Base-by-base conservation (phyloP, 306 rosid genomes). In the Cicer yamashitae region DNA sequence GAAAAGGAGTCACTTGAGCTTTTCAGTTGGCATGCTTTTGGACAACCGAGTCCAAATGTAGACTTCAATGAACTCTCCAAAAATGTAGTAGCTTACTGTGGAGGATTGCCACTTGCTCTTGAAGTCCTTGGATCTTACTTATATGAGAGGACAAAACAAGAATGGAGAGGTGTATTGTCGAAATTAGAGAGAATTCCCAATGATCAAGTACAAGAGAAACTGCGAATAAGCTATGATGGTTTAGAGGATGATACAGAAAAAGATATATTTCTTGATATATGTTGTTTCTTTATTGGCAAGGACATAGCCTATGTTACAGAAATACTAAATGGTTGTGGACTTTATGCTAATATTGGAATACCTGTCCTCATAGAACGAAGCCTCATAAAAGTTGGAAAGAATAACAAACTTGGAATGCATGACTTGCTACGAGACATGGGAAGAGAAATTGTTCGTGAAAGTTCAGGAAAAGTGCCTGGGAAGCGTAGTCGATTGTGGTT, bases 71-170 rank as follows among this genome's bases (percentile, higher is more conserved):
- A 62, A 7, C 74, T 81, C n/a, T 72, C 88, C 0, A 72, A 0
- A 66, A 9, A 43, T 0, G 81, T 65, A 1, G 63, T 63, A 20
- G 6, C 30, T 53, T 82, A 81, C 6, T 76, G 77, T 47, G 73
- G 84, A 13, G 87, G 86, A n/a, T 12, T 83, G 1, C 89, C 87
- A 6, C 18, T 86, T 0, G 89, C 87, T 20, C 82, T 83, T 40
- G 73, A 86, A 72, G 80, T 78, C 4, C 57, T 74, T 71, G 89
- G 89, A 1, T 81, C 80, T 25, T 77, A 70, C 47, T 69, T 86
- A 14, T 59, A 0, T 2, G 54, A 53, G 1, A 81, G 87, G 61
- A 43, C 38, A 4, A 7, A 14, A 14, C 0, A 0, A 2, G 82
- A 71, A 12, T 83, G 90, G 86, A 12, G 8, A 67, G 62, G 64